Evolutionary conservation across 495 filamentous ascomycete genomes (phyloP), one percentile per base, ranked within the genome.

Genomic region (Trichoderma virens): DNA sequence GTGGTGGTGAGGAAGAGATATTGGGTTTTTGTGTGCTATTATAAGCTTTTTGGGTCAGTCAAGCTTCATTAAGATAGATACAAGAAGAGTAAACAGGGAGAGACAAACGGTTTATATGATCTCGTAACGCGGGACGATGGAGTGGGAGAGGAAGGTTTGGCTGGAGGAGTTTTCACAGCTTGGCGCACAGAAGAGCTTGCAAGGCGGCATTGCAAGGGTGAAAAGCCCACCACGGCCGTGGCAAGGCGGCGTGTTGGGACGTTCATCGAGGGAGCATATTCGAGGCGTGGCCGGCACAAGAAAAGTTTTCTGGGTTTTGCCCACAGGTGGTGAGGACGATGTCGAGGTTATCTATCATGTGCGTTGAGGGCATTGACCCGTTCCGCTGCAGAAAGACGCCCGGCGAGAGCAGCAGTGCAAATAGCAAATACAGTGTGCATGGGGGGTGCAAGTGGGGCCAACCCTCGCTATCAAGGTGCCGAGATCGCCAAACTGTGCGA

Each of bases 231-330:
- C 16, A 31, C 38, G 35, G 39, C 27, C 34, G 30, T 47, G 27
- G 61, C 35, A 34, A 28, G n/a, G 39, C 61, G 20, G 9, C 38
- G 35, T 5, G 34, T 62, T 28, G 38, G 18, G 38, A 41, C 35
- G 61, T 41, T 62, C 61, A 62, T 62, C 35, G 61, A 41, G 34
- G 61, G 45, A 59, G 18, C 43, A 64, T 63, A 8, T 28, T 54
- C 25, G 6, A 28, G 51, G 11, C 4, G 25, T 3, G 3, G 23
- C 13, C 14, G 13, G 51, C 25, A 28, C 51, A 54, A 5, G 8
- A 43, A n/a, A 27, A n/a, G n/a, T 7, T 16, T 0, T 23, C n/a
- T 45, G 0, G 5, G 16, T 16, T 54, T 25, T 54, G 23, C 23
- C 6, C n/a, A 27, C 5, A 2, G 3, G 25, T 56, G 23, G 51